Evolutionary conservation across 495 filamentous ascomycete species (phyloP).

Genomic region (Hamigera avellanea): DNA sequence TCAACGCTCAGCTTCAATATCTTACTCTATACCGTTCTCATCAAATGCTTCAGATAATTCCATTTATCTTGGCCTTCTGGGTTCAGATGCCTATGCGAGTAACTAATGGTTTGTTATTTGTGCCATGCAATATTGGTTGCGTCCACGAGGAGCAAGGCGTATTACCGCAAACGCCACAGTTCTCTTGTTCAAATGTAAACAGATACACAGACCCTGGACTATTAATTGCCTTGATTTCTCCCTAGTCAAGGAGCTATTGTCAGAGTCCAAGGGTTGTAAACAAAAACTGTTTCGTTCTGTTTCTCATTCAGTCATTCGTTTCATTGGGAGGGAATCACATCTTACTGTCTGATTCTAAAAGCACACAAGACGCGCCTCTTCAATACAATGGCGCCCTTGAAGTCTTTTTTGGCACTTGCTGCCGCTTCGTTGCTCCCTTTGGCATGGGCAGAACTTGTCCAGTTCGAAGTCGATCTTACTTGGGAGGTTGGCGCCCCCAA

Average conservation of each 20-base stretch:
- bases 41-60: not conserved
- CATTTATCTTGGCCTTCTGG: too few species aligned
- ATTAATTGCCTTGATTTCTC: not conserved
- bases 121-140: too few species aligned
- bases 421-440: not conserved
- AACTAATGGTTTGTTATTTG: too few species aligned
- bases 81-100: too few species aligned
- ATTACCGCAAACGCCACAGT: not conserved
- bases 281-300: not conserved
- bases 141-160: too few species aligned
- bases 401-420: not conserved
- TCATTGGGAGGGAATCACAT: not conserved
- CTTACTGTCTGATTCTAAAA: not conserved
- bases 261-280: not conserved
- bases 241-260: not conserved
- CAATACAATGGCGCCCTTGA: not conserved
- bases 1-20: not conserved
- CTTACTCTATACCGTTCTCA: not conserved
- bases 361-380: not conserved
- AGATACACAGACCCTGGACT: not conserved
- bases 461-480: slow-evolving; percentile 22
- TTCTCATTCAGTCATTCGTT: too few species aligned
- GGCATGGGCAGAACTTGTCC: slow-evolving; percentile 5
- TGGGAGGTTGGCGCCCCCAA: slow-evolving; percentile 27
- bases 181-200: not conserved